Evolutionary conservation across 2,329 filamentous ascomycete genomes (phyloP).

Genomic region (Aspergillus sp.): DNA sequence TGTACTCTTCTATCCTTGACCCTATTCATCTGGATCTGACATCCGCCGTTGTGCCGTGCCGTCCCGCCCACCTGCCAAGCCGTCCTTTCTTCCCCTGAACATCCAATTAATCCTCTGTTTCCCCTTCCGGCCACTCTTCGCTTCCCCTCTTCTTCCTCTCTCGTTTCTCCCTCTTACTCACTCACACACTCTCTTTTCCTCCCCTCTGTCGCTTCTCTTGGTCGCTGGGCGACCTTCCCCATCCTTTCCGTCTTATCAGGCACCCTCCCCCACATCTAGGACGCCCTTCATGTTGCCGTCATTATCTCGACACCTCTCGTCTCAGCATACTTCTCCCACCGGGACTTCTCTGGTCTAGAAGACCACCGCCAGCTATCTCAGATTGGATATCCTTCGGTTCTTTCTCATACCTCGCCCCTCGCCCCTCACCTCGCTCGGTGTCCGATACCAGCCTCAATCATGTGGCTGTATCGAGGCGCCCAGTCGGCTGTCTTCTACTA

Average conservation of each 20-base stretch:
- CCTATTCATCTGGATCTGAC: neutral
- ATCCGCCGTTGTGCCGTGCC: neutral
- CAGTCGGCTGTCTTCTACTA: conserved; percentile 53
- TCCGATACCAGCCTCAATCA: conserved; percentile 13
- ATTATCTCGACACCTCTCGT: conserved; percentile 20
- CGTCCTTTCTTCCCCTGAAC: neutral
- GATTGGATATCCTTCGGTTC: neutral
- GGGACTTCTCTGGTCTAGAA: conserved; percentile 21
- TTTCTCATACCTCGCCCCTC: conserved; percentile 2
- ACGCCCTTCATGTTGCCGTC: conserved; percentile 37
- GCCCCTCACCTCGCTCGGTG: neutral
- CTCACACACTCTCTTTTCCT: conserved; percentile 4
- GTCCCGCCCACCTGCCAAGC: neutral
- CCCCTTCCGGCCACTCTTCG: neutral
- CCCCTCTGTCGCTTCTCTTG: conserved; percentile 9
- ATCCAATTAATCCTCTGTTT: conserved; percentile 1
- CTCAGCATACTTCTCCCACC: neutral
- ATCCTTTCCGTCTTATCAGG: conserved; percentile 11
- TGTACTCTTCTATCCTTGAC: neutral
- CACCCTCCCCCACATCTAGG: conserved; percentile 10
- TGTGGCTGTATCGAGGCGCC: conserved; percentile 49
- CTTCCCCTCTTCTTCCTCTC: conserved; percentile 1
- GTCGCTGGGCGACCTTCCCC: conserved; percentile 28
- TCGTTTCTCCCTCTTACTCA: conserved; percentile 1
- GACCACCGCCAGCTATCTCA: conserved; percentile 5